Conservation (phyloP, 2,329 filamentous ascomycete genomes). For the Boeremia exigua region DNA sequence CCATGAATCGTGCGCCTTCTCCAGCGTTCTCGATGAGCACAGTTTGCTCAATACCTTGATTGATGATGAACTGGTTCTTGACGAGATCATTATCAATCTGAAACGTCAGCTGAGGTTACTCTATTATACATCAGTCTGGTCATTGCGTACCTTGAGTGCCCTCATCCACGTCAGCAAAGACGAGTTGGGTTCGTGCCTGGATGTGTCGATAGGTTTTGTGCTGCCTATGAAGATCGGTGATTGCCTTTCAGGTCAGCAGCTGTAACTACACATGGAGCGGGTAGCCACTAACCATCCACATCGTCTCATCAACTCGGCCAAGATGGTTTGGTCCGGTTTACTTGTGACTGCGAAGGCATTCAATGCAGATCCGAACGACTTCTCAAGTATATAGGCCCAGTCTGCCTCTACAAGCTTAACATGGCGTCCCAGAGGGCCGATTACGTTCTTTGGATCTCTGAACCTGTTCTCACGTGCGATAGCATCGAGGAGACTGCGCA, state of each 20-base stretch:
- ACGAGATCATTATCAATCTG: constrained; percentile 65
- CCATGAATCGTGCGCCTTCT: constrained; percentile 74
- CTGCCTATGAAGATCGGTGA: constrained; percentile 71
- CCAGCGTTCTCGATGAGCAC: constrained; percentile 74
- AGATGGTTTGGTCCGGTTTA: constrained; percentile 74
- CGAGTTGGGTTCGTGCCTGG: constrained; percentile 74
- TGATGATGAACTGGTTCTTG: constrained; percentile 82
- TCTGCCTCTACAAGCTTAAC: constrained; percentile 77
- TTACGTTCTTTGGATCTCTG: constrained; percentile 63
- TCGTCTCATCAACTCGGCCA: constrained; percentile 70
- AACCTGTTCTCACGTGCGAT: constrained; percentile 76
- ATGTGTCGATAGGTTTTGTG: constrained; percentile 62
- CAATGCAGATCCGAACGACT: constrained; percentile 70
- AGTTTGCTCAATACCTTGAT: constrained; percentile 80
- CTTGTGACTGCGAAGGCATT: constrained; percentile 82
- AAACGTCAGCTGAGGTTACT: constrained; percentile 18
- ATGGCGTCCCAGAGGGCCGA: constrained; percentile 83
- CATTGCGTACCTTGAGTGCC: constrained; percentile 64
- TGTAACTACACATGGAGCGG: background rate
- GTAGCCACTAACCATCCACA: constrained; percentile 54
- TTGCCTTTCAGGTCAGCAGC: constrained; percentile 37
- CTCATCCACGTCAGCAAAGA: constrained; percentile 79
- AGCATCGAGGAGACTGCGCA: constrained; percentile 69
- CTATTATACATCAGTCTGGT: too few relatives aligned
- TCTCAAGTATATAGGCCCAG: constrained; percentile 86